phyloP scores from a whole-genome alignment of 208 protist genomes.

The Naegleria fowleri region DNA sequence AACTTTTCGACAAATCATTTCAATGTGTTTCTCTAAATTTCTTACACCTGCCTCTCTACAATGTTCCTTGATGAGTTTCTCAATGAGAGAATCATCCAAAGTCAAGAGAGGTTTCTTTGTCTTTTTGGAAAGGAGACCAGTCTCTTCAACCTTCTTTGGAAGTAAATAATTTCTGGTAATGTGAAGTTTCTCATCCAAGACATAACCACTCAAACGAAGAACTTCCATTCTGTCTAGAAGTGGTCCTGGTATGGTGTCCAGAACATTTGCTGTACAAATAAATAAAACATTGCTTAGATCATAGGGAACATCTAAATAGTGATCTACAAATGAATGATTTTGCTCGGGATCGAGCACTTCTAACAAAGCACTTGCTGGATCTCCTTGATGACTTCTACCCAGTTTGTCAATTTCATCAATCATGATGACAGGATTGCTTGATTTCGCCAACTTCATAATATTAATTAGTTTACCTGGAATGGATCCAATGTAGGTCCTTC shows the following conservation, averaged over 20 bases:
- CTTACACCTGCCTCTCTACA: slow-evolving; percentile 71
- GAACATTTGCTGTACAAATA: slow-evolving; percentile 70
- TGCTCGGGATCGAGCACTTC: slow-evolving; percentile 78
- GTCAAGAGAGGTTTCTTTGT: slow-evolving; percentile 20
- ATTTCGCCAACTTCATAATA: slow-evolving; percentile 56
- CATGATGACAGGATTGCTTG: slow-evolving; percentile 73
- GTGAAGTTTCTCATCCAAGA: slow-evolving; percentile 57
- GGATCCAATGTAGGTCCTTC: slow-evolving; percentile 62
- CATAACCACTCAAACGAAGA: slow-evolving; percentile 60
- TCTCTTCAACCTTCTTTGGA: slow-evolving; percentile 44
- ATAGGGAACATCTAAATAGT: slow-evolving; percentile 72
- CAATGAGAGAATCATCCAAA: not conserved
- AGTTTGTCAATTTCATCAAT: slow-evolving; percentile 84
- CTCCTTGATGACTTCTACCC: slow-evolving; percentile 44
- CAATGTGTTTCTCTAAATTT: slow-evolving; percentile 69
- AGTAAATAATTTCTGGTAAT: slow-evolving; percentile 63
- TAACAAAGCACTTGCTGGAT: slow-evolving; percentile 68
- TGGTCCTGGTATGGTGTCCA: slow-evolving; percentile 65
- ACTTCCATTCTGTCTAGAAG: slow-evolving; percentile 81
- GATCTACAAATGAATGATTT: slow-evolving; percentile 71
- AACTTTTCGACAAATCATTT: slow-evolving; percentile 64
- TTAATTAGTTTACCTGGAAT: slow-evolving; percentile 80
- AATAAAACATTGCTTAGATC: slow-evolving; percentile 74
- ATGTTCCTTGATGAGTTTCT: slow-evolving; percentile 53
- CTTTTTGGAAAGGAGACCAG: slow-evolving; percentile 42